Evolutionary conservation across 768 basidiomycete species (phyloP), one percentile per base, ranked within the genome.

Genomic region (Tricholoma furcatifolium): DNA sequence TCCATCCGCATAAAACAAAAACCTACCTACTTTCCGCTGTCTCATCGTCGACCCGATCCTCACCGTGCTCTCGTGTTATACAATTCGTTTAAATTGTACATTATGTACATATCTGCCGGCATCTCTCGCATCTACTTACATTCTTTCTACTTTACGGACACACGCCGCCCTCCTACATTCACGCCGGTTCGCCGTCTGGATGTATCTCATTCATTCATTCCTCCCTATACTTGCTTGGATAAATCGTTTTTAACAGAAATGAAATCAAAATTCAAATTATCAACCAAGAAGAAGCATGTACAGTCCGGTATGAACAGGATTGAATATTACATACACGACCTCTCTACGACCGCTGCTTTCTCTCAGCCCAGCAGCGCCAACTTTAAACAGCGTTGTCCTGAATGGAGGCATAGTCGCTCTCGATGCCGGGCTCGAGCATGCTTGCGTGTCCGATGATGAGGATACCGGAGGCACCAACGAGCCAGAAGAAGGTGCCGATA

Each of bases 361-460:
- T 35, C 43, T 34, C 27, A 15, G n/a, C 14, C n/a, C 10, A 10
- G 34, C 6, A 2, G 6, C 23, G 9, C 32, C 20, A n/a, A 35
- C 12, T 12, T 47, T 39, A 59, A 34, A 56, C 57, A 71, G 88
- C 87, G 31, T 66, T 64, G 43, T 88, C 88, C 68, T 88, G 81
- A n/a, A 93, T 87, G 39, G 73, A 64, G 3, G 88, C 84, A 60
- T 97, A 97, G 67, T 96, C 93, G 72, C 88, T 91, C 73, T 98
- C 96, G 49, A 97, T 82, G 23, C 96, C 96, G 2, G 95, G 96
- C 70, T 98, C 96, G 57, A 98, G 84, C 57, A 98, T 56, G 51
- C 80, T 81, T 2, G 96, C 96, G 64, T 98, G 96, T 9, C 77
- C 84, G 56, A 96, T 75, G 62, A 98, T 91, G 56, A 96, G 74